Base-by-base conservation (phyloP, 129 eudicot species). In the Mikania micrantha region DNA sequence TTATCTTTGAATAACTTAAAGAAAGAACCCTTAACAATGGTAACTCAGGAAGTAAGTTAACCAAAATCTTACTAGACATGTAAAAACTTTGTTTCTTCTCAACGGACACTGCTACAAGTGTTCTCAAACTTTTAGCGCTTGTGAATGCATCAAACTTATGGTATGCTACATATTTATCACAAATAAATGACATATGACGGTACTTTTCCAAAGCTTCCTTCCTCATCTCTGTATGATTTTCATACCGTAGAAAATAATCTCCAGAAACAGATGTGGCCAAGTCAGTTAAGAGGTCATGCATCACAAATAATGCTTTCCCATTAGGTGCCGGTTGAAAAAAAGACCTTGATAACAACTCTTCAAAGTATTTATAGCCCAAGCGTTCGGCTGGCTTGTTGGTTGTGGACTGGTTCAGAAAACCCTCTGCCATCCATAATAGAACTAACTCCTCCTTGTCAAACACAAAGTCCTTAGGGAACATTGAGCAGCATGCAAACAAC, bases 101-200 rank as follows among this genome's bases (percentile, higher is more conserved):
- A 3, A 19, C 10, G 15, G 34, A 62, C 11, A 38, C 52, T 20
- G 52, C 53, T 39, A 63, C 12, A 1, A 39, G 6, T 39, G 35
- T 63, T 63, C 52, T 63, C 68, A 63, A 11, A 12, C 68, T 60
- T 60, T 35, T 60, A 19, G 45, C 66, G 2, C 66, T 36, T 35
- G 7, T 2, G 8, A 60, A 35, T 4, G 66, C 47, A 9, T 19
- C 16, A 9, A 34, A 35, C 47, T 60, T 60, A 6, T 60, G 66
- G 48, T 35, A 17, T 34, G 12, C 29, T 60, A 60, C 66, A 60
- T 35, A 60, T 17, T 32, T 7, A 9, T 60, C 28, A 17, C 44
- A 24, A 32, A 34, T 32, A 60, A 57, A 57, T 28, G 39, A 57
- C 63, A 57, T 13, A 27, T 57, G 10, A 21, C 39, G 63, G 11